Conservation (phyloP, 2,329 filamentous ascomycete genomes). For the Bipolaris victoriae region DNA sequence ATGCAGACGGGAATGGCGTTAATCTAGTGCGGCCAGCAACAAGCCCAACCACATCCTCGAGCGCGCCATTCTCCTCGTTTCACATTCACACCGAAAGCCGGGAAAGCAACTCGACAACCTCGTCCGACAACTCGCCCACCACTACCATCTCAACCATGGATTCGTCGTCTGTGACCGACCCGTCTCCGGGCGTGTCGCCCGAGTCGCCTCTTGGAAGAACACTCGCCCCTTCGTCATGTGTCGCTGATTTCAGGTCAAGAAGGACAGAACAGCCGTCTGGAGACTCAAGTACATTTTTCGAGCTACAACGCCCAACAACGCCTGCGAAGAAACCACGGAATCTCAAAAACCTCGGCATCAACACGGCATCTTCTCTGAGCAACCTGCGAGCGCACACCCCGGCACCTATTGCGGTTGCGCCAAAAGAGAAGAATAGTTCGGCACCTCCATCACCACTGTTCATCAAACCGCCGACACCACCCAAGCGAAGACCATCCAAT, state of each 20-base stretch:
- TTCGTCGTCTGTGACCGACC: constrained; percentile 86
- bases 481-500: constrained; percentile 73
- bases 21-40: constrained; percentile 43
- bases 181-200: constrained; percentile 86
- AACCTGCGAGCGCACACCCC: constrained; percentile 55
- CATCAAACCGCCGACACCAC: constrained; percentile 78
- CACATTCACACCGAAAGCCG: constrained; percentile 72
- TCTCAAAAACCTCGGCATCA: constrained; percentile 82
- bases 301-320: constrained; percentile 55
- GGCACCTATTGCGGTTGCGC: constrained; percentile 60
- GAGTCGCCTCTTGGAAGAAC: constrained; percentile 82
- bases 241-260: constrained; percentile 59
- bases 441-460: constrained; percentile 77
- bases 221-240: constrained; percentile 72
- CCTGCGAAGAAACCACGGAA: constrained; percentile 76
- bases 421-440: constrained; percentile 55
- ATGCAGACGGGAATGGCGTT: constrained; percentile 47
- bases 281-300: constrained; percentile 61
- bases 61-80: constrained; percentile 49
- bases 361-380: constrained; percentile 61
- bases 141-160: constrained; percentile 93
- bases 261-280: constrained; percentile 47
- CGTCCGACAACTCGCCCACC: constrained; percentile 91
- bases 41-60: constrained; percentile 42
- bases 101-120: constrained; percentile 82